Percentiles rank a stretch among this genome's conserved stretches.
Evolutionary conservation across 257 asterid species (phyloP).

Genomic region (Solanum chilense): DNA sequence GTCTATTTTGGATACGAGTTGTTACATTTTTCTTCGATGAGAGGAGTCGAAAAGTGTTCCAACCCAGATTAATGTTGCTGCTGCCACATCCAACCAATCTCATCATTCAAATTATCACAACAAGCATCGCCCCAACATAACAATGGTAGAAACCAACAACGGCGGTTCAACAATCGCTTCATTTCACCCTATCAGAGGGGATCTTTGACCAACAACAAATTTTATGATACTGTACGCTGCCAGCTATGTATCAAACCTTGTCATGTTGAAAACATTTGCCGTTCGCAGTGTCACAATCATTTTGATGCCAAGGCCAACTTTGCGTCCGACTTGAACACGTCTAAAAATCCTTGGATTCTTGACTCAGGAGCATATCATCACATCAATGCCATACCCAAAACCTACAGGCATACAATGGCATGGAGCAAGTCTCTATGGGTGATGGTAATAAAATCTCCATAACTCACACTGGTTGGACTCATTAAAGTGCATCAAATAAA

Average conservation of each 20-base stretch:
- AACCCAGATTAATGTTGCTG: no score
- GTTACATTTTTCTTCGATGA: no score
- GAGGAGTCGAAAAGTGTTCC: no score
- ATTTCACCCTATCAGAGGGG: background rate
- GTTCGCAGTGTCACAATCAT: no score
- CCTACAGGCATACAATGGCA: no score
- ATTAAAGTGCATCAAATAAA: no score
- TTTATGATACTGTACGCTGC: background rate
- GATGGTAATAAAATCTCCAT: background rate
- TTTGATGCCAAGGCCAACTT: no score
- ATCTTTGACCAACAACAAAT: background rate
- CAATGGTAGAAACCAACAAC: background rate
- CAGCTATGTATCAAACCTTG: background rate
- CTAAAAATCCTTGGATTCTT: no score
- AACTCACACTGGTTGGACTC: background rate
- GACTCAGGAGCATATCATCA: no score
- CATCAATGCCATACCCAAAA: no score
- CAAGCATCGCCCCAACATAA: background rate
- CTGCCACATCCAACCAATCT: background rate
- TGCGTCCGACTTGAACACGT: no score
- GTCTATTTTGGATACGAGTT: no score
- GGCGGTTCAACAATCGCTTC: background rate
- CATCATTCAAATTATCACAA: background rate
- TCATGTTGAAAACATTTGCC: background rate
- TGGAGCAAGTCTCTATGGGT: background rate